phyloP scores from a whole-genome alignment of 2,329 filamentous ascomycete genomes.

The Phialophora tarda region DNA sequence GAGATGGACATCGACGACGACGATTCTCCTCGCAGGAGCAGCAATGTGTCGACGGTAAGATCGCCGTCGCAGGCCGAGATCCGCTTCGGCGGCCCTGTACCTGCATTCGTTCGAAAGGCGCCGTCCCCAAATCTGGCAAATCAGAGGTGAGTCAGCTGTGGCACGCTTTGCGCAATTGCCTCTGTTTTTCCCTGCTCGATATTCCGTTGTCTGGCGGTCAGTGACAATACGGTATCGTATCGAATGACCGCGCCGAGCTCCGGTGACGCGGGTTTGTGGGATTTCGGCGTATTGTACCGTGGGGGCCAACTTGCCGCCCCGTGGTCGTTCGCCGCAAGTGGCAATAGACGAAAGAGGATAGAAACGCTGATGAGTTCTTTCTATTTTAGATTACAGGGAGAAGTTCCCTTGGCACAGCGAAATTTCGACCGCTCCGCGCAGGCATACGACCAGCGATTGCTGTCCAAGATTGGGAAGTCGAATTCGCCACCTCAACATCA shows the following conservation, averaged over 20 bases:
- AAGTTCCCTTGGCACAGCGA: slow-evolving; percentile 63
- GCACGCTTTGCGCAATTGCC: slow-evolving; percentile 8
- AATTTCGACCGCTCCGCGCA: slow-evolving; percentile 65
- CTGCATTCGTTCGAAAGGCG: slow-evolving; percentile 58
- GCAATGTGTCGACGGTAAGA: slow-evolving; percentile 42
- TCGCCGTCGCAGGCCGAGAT: slow-evolving; percentile 30
- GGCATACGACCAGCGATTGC: slow-evolving; percentile 66
- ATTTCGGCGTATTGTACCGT: slow-evolving; percentile 17
- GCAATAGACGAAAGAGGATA: slow-evolving; percentile 14
- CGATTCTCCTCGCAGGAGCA: slow-evolving; percentile 44
- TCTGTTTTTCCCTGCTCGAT: background rate
- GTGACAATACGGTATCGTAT: slow-evolving; percentile 7
- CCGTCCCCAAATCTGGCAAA: slow-evolving; percentile 35
- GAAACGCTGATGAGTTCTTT: slow-evolving; percentile 25
- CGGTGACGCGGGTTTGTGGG: slow-evolving; percentile 9
- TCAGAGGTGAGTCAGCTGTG: slow-evolving; percentile 37
- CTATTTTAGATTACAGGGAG: slow-evolving; percentile 60
- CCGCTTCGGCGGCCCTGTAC: slow-evolving; percentile 69
- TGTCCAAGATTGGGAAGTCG: slow-evolving; percentile 67
- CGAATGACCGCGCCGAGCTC: background rate
- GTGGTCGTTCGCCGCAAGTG: slow-evolving; percentile 17
- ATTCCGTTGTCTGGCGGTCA: background rate
- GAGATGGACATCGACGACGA: slow-evolving; percentile 46
- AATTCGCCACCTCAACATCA: slow-evolving; percentile 59
- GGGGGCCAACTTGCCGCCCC: slow-evolving; percentile 27